These are phyloP conservation scores for Penicillium nucicola DNA, from an alignment of 495 filamentous ascomycete genomes.

Conservation along the genomic window DNA sequence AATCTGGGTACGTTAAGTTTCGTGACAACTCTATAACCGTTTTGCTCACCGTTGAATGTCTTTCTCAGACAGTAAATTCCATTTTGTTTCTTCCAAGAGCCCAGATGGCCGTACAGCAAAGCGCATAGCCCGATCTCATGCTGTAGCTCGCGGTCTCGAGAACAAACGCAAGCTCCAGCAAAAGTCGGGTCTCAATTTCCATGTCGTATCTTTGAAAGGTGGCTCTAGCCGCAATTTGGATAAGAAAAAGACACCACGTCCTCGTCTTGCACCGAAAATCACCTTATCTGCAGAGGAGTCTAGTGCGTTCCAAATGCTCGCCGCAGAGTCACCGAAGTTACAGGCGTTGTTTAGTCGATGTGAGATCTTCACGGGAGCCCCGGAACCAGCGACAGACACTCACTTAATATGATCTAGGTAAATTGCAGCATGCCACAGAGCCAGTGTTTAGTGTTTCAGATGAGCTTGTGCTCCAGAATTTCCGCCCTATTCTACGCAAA, in stretches of 20 bases:
- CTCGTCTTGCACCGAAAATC: background rate
- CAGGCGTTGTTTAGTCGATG: conserved; percentile 23
- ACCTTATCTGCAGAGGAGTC: conserved; percentile 1
- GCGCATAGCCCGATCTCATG: conserved; percentile 33
- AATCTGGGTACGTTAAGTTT: background rate
- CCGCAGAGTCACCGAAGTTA: conserved; percentile 27
- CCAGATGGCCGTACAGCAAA: conserved; percentile 17
- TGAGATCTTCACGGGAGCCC: conserved; percentile 15
- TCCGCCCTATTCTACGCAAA: conserved; percentile 28
- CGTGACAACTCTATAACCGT: too few species aligned
- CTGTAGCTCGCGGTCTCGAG: conserved; percentile 25
- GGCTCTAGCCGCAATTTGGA: background rate
- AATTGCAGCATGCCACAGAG: conserved; percentile 16
- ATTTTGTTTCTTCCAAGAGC: conserved; percentile 28
- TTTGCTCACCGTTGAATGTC: background rate
- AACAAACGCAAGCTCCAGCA: conserved; percentile 32
- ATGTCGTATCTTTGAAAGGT: conserved; percentile 3
- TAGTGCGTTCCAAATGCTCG: conserved; percentile 28
- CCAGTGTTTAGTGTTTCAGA: conserved; percentile 34
- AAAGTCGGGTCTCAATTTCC: conserved; percentile 27
- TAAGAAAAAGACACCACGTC: background rate
- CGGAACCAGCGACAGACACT: background rate
- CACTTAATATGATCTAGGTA: conserved; percentile 7
- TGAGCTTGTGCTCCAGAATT: conserved; percentile 33
- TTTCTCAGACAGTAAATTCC: conserved; percentile 9